Evolutionary conservation across 768 basidiomycete species (phyloP), one percentile per base, ranked within the genome.

Genomic region (Boletales sp.): DNA sequence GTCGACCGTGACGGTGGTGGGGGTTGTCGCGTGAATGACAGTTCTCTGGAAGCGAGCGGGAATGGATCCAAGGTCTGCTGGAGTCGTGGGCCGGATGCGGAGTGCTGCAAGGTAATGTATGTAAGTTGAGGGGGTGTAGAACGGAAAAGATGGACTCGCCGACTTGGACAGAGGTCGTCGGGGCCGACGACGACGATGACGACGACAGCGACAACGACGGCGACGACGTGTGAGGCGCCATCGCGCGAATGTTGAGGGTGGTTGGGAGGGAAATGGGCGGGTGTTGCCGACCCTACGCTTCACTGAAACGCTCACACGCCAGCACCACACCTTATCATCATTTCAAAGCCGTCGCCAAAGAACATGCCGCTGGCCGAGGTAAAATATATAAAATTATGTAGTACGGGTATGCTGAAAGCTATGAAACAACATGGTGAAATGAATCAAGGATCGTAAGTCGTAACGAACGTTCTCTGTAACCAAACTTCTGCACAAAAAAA

Each of bases 31-130:
- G 62, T 90, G 86, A 71, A 98, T 83, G 64, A 94, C 85, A 56
- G 84, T 81, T 57, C 88, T 84, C 73, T 96, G 94, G 71, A 97
- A 96, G 68, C 95, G 89, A 69, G 86, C 83, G 60, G 95, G 95
- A 55, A 95, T 93, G 64, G 87, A 86, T 44, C 77, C 76, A 38
- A 84, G 74, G 74, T 96, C 94, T 67, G 94, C 88, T 32, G 78
- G 70, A 39, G 91, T 91, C 39, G 87, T 79, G 28, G 94, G 94
- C 53, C 94, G 84, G 57, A 97, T 94, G 59, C 94, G 87, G 60
- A 96, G 76, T 61, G 94, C 94, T 86, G 67, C 50, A 41, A 51
- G 50, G 25, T n/a, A 31, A 35, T 36, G 49, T 63, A 55, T 19
- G 19, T 9, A 13, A 11, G 18, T 12, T 30, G 35, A 21, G 38